Conservation (phyloP, 495 filamentous ascomycete genomes). For the Penicillium cinerascens region DNA sequence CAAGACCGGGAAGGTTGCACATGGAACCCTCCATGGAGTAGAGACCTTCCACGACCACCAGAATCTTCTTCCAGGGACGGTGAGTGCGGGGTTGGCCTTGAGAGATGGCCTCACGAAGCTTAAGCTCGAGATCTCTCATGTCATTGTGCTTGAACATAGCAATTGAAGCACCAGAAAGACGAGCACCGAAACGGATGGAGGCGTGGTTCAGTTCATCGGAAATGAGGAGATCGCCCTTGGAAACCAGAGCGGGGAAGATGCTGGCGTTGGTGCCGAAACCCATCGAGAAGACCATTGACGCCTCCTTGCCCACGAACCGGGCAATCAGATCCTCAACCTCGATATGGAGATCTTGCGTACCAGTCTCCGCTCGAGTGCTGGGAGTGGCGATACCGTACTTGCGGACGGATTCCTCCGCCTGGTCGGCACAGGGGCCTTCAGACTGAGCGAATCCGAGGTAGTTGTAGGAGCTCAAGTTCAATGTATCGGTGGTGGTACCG, state of each 20-base stretch:
- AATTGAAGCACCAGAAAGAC: conserved; percentile 91
- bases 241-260: conserved; percentile 83
- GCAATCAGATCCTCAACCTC: conserved; percentile 90
- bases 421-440: conserved; percentile 92
- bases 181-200: conserved; percentile 91
- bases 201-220: conserved; percentile 98
- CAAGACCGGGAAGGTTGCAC: conserved; percentile 85
- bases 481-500: conserved; percentile 88
- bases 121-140: conserved; percentile 78
- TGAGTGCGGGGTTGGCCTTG: conserved; percentile 96
- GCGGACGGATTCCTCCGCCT: conserved; percentile 78
- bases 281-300: conserved; percentile 98
- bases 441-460: conserved; percentile 98
- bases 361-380: conserved; percentile 78
- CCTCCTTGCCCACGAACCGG: conserved; percentile 86
- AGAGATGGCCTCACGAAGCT: conserved; percentile 85
- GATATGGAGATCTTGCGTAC: conserved; percentile 79
- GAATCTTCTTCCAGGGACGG: conserved; percentile 97
- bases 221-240: conserved; percentile 87
- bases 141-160: conserved; percentile 97
- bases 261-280: conserved; percentile 93
- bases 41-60: conserved; percentile 92
- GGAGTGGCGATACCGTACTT: conserved; percentile 78
- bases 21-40: conserved; percentile 99
- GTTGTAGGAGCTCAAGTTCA: conserved; percentile 99